Evolutionary conservation across 768 basidiomycete species (phyloP), one percentile per base, ranked within the genome.

Genomic region (Lanmaoa pseudosensibilis): DNA sequence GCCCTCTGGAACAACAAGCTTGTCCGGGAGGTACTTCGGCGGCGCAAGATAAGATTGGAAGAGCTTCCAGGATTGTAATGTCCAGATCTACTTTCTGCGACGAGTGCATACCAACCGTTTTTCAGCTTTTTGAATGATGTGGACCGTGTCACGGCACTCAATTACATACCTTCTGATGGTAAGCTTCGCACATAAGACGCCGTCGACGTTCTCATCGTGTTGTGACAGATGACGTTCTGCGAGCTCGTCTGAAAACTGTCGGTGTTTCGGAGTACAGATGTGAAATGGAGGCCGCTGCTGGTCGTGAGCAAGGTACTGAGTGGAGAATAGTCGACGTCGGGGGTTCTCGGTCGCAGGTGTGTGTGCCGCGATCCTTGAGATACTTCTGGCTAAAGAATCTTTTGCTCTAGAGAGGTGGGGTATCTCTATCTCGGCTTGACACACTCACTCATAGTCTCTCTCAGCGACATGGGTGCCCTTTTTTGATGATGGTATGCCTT

Each of bases 191-290:
- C 9, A 2, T 46, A 6, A 23, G 1, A 25, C 30, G 9, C 41
- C 27, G 9, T 54, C 10, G 25, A 18, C 32, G 11, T n/a, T 38
- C 50, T 66, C 52, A 70, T 33, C 33, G 44, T 18, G 2, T 58
- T n/a, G 2, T 16, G 1, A 32, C 54, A 79, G 81, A 83, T 56
- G 81, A 83, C 56, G 80, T 83, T 27, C 68, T 83, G 45, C 75
- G 71, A 52, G 82, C 81, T 9, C 77, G 81, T 25, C 68, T 83
- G 34, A 83, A 83, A 67, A 83, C 81, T 0, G 86, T 92, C 36
- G 90, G 90, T 10, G 88, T 90, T 9, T 85, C 86, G 4, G 90
- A 92, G 69, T 90, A 92, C 73, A 85, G 80, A 69, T 92, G 90
- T 60, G 84, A 89, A 74, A 90, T 92, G 86, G 90, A 80, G 63